Evolutionary conservation across 345 rosid species (phyloP).

Genomic region (Gossypium sturtianum): DNA sequence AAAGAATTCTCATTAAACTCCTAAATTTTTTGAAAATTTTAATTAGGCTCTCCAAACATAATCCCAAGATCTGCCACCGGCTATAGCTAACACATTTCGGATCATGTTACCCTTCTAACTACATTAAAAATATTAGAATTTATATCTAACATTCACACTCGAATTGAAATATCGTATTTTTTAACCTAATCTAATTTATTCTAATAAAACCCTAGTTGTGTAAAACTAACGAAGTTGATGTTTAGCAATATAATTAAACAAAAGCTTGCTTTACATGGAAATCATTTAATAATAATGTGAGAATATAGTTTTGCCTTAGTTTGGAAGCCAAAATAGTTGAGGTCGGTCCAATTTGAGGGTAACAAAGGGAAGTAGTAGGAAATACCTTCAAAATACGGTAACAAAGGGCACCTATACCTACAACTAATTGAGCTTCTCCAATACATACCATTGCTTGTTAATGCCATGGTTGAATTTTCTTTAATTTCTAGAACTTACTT

Average conservation of each 20-base stretch:
- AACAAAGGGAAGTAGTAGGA: conserved; percentile 1
- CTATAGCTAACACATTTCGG: too few species aligned
- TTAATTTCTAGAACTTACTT: background rate
- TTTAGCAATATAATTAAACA: background rate
- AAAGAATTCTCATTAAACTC: too few species aligned
- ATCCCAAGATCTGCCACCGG: too few species aligned
- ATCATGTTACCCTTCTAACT: too few species aligned
- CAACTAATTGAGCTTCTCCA: too few species aligned
- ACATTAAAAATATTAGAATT: too few species aligned
- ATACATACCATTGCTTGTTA: background rate
- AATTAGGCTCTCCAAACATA: too few species aligned
- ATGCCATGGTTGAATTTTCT: background rate
- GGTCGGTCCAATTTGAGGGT: background rate
- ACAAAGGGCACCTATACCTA: background rate
- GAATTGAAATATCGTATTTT: too few species aligned
- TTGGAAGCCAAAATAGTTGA: conserved; percentile 16
- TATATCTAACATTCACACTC: too few species aligned
- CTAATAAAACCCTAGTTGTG: too few species aligned
- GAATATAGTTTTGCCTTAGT: conserved; percentile 3
- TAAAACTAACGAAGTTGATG: background rate
- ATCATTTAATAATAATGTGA: background rate
- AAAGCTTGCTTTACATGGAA: conserved; percentile 16
- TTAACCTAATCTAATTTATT: too few species aligned
- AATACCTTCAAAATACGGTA: conserved; percentile 13
- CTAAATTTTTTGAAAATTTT: too few species aligned